Percentiles rank a stretch among this genome's conserved stretches.
phyloP scores from a whole-genome alignment of 441 rosid genomes.

The Gossypium gossypioides region DNA sequence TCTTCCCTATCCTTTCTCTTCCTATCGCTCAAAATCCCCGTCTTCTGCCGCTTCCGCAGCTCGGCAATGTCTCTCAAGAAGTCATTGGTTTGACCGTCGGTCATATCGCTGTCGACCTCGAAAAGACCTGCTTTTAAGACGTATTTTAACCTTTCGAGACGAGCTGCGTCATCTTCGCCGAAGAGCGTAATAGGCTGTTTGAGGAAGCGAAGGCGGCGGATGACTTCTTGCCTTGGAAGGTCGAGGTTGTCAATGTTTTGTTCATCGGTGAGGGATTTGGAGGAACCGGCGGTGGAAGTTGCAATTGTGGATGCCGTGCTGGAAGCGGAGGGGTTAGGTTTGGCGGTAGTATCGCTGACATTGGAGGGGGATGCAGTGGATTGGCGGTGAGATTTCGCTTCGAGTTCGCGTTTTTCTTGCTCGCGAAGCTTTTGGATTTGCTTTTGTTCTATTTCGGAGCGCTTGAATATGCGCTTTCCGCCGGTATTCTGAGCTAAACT shows the following conservation, averaged over 20 bases:
- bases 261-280: constrained; percentile 48
- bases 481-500: constrained; percentile 44
- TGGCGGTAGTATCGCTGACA: constrained; percentile 10
- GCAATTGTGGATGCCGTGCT: constrained; percentile 19
- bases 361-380: constrained; percentile 19
- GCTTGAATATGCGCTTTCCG: constrained; percentile 50
- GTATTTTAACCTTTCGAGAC: constrained; percentile 50
- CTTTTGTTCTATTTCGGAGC: constrained; percentile 59
- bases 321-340: constrained; percentile 16
- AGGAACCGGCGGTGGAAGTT: constrained; percentile 20
- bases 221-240: constrained; percentile 54
- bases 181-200: constrained; percentile 61
- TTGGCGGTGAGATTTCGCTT: constrained; percentile 47
- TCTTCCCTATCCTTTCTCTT: constrained; percentile 51
- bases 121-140: constrained; percentile 50
- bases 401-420: constrained; percentile 49
- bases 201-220: constrained; percentile 56
- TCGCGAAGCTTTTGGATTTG: constrained; percentile 56
- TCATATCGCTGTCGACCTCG: constrained; percentile 67
- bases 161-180: constrained; percentile 55
- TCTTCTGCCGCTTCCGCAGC: constrained; percentile 57
- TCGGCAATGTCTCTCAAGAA: constrained; percentile 59
- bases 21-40: constrained; percentile 42
- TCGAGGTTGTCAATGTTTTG: constrained; percentile 54
- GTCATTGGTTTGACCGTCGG: constrained; percentile 65